Conservation (phyloP, 2,329 filamentous ascomycete species). For the Claviceps sp. region DNA sequence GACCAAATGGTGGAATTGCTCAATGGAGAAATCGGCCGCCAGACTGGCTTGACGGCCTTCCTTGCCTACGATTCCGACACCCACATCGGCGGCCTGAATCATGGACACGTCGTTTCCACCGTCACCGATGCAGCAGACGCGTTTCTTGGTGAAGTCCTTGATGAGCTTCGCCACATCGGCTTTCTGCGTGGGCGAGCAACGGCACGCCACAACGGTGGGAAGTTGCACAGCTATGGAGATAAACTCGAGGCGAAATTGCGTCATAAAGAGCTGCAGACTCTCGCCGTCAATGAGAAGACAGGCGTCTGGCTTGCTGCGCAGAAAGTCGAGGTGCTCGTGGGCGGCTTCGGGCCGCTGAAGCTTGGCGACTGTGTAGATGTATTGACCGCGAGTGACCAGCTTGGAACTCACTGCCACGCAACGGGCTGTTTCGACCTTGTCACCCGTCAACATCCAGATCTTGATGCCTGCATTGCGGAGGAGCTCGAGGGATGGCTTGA, state of each 20-base stretch:
- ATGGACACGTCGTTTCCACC: constrained; percentile 97
- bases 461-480: constrained; percentile 95
- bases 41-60: constrained; percentile 90
- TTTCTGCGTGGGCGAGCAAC: constrained; percentile 94
- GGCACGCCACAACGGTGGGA: constrained; percentile 87
- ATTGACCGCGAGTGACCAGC: constrained; percentile 83
- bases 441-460: constrained; percentile 98
- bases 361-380: constrained; percentile 86
- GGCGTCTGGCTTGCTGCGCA: constrained; percentile 73
- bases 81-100: constrained; percentile 97
- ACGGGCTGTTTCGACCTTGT: constrained; percentile 94
- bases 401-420: constrained; percentile 94
- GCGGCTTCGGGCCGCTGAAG: constrained; percentile 73
- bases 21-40: constrained; percentile 92
- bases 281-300: constrained; percentile 93
- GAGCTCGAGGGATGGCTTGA: constrained; percentile 89
- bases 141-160: constrained; percentile 81
- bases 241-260: constrained; percentile 71
- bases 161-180: constrained; percentile 88
- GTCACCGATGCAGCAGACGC: constrained; percentile 94
- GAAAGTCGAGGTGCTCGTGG: constrained; percentile 76
- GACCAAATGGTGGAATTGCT: constrained; percentile 86
- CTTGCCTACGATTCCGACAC: constrained; percentile 95
- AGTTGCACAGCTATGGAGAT: constrained; percentile 77
- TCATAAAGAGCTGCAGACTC: constrained; percentile 70